These are phyloP conservation scores for Beauveria scarabaeidicola DNA, from an alignment of 2,329 filamentous ascomycete genomes.

Conservation along the genomic window DNA sequence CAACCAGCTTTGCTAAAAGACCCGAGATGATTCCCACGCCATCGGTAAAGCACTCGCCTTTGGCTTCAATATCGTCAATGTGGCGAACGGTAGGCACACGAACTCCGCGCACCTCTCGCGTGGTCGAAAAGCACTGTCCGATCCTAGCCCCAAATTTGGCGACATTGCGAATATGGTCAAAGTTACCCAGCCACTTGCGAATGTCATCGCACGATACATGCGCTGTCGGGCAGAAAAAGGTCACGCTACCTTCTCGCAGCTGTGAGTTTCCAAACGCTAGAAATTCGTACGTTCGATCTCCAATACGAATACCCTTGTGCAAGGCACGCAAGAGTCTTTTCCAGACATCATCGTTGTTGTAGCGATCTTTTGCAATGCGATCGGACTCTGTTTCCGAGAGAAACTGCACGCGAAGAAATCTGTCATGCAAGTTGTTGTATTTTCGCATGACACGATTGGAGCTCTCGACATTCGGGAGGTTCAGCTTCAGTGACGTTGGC, in stretches of 20 bases:
- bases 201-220: slow-evolving; percentile 66
- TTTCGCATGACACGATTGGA: slow-evolving; percentile 80
- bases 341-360: slow-evolving; percentile 61
- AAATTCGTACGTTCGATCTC: slow-evolving; percentile 76
- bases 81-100: slow-evolving; percentile 48
- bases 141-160: slow-evolving; percentile 84
- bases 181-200: slow-evolving; percentile 77
- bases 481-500: slow-evolving; percentile 72
- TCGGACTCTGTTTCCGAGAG: slow-evolving; percentile 65
- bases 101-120: slow-evolving; percentile 60
- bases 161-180: slow-evolving; percentile 70
- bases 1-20: slow-evolving; percentile 65
- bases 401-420: slow-evolving; percentile 85
- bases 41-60: slow-evolving; percentile 72
- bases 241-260: slow-evolving; percentile 82
- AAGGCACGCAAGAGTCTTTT: slow-evolving; percentile 64
- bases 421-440: slow-evolving; percentile 59
- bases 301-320: slow-evolving; percentile 71
- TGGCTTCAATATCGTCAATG: slow-evolving; percentile 63
- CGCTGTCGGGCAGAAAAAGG: slow-evolving; percentile 74
- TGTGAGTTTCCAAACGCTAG: slow-evolving; percentile 94
- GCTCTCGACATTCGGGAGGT: slow-evolving; percentile 70
- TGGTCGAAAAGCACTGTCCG: slow-evolving; percentile 95
- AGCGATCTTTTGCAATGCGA: slow-evolving; percentile 43
- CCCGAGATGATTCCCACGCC: slow-evolving; percentile 88